Evolutionary conservation across 1,284 basidiomycete genomes (phyloP).

Genomic region (Coniferiporia weirii): DNA sequence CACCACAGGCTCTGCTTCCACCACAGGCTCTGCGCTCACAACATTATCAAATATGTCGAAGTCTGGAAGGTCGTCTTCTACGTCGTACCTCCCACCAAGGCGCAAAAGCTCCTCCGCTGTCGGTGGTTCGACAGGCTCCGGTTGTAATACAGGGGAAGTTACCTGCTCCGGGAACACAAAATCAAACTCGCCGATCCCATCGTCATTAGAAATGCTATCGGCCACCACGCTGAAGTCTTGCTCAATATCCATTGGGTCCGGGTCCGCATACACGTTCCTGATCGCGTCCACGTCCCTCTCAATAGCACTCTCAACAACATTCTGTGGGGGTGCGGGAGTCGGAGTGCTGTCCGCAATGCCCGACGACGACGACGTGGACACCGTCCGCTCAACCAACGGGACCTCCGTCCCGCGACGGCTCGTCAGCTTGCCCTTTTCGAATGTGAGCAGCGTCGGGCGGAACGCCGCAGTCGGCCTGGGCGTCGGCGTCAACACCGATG

Average conservation of each 20-base stretch:
- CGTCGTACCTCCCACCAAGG: not conserved
- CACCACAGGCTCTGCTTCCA: not conserved
- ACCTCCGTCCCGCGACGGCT: not conserved
- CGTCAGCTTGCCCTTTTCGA: slow-evolving; percentile 12
- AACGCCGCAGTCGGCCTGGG: not conserved
- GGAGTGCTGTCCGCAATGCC: not conserved
- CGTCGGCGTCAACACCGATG: not conserved
- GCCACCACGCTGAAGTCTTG: too few relatives aligned
- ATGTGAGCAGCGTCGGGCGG: slow-evolving; percentile 7
- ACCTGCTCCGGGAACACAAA: too few relatives aligned
- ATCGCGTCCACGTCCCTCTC: not conserved
- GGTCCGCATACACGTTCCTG: too few relatives aligned
- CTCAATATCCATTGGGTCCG: too few relatives aligned
- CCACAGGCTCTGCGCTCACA: not conserved
- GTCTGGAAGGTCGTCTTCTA: slow-evolving; percentile 1
- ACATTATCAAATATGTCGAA: slow-evolving; percentile 7
- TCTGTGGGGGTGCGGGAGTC: not conserved
- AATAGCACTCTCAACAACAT: not conserved
- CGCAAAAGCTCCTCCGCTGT: slow-evolving; percentile 7
- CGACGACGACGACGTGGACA: not conserved
- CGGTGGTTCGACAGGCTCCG: not conserved
- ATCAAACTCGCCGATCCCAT: too few relatives aligned
- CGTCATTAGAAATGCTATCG: too few relatives aligned
- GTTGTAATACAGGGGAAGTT: too few relatives aligned
- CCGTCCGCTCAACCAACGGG: not conserved